Conservation (phyloP, 176 grass and related monocot species). For the Oryza meridionalis region DNA sequence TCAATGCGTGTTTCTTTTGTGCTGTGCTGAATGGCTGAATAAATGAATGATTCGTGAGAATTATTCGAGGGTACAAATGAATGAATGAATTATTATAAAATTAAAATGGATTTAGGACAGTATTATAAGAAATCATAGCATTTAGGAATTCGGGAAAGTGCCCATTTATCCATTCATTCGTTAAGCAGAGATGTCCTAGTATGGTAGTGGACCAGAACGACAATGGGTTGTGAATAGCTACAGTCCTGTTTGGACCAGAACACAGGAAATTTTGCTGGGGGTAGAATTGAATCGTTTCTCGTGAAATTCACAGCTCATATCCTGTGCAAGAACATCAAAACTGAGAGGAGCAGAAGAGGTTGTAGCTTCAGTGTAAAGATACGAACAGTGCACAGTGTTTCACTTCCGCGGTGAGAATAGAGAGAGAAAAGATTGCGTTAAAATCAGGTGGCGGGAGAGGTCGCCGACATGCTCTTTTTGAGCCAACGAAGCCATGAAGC, state of each 20-base stretch:
- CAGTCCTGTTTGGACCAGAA: neutral
- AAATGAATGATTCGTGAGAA: too few relatives aligned
- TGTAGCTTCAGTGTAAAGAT: neutral
- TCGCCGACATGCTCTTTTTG: constrained; percentile 31
- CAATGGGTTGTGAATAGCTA: neutral
- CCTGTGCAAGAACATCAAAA: neutral
- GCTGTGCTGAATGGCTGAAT: too few relatives aligned
- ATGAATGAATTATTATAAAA: too few relatives aligned
- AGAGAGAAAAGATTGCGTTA: neutral
- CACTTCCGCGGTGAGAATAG: neutral
- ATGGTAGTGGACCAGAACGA: neutral
- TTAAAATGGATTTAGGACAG: too few relatives aligned
- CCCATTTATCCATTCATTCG: too few relatives aligned
- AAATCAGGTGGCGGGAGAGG: constrained; percentile 1
- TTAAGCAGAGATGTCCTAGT: neutral
- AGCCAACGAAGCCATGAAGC: constrained; percentile 48
- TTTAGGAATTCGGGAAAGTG: too few relatives aligned
- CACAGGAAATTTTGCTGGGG: neutral
- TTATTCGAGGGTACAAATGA: too few relatives aligned
- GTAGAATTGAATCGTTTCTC: neutral
- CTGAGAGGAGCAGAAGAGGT: neutral
- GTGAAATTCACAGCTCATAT: neutral
- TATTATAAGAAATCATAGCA: too few relatives aligned
- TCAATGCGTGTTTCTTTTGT: too few relatives aligned
- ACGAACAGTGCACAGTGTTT: neutral